Conservation (phyloP, 2,329 filamentous ascomycete species). For the Mariannaea elegans region DNA sequence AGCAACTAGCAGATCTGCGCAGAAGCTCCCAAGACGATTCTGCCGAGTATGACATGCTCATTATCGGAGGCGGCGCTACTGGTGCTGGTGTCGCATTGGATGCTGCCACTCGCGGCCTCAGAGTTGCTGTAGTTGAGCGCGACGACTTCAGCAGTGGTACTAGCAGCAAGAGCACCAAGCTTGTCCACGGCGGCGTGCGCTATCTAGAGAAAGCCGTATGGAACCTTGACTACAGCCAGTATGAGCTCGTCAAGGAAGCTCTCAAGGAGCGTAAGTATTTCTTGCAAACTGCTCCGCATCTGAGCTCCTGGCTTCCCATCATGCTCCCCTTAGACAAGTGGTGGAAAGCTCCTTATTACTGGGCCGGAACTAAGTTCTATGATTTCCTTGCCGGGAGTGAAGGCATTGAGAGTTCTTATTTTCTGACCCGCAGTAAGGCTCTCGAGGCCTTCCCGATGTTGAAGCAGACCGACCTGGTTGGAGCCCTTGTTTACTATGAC, state of each 20-base stretch:
- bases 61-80: constrained; percentile 77
- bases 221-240: constrained; percentile 79
- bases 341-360: constrained; percentile 83
- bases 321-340: constrained; percentile 79
- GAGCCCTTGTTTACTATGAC: constrained; percentile 90
- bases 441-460: constrained; percentile 90
- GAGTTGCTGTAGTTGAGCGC: constrained; percentile 75
- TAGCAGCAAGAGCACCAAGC: constrained; percentile 79
- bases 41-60: constrained; percentile 72
- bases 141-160: constrained; percentile 80
- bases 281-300: constrained; percentile 76
- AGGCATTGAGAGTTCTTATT: constrained; percentile 90
- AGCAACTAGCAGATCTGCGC: constrained; percentile 71
- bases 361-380: constrained; percentile 82
- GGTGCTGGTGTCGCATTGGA: constrained; percentile 77
- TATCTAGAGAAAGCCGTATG: constrained; percentile 81
- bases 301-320: constrained; percentile 78
- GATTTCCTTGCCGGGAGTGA: constrained; percentile 86
- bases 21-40: constrained; percentile 42
- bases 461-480: constrained; percentile 79
- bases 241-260: constrained; percentile 75
- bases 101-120: constrained; percentile 75
- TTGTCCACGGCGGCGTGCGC: constrained; percentile 79
- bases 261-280: constrained; percentile 80
- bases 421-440: constrained; percentile 85